phyloP scores from a whole-genome alignment of 768 basidiomycete genomes.

The Auriscalpium orientale region DNA sequence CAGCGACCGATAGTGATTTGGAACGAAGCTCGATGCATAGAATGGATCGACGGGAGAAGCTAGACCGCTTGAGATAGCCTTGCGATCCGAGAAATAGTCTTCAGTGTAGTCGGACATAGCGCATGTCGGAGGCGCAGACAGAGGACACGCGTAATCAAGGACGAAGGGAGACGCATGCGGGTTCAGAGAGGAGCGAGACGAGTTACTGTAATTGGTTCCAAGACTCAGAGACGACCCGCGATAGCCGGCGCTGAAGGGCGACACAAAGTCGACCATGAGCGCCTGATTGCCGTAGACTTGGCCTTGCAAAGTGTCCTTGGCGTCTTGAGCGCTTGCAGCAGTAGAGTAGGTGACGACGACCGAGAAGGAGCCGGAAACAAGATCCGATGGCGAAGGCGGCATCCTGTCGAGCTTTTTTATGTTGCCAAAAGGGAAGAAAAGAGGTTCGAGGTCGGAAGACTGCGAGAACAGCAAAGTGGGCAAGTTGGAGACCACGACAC shows the following conservation, averaged over 20 bases:
- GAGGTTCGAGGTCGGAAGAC: slow-evolving; percentile 58
- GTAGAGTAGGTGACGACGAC: slow-evolving; percentile 60
- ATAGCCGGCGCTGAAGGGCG: slow-evolving; percentile 1
- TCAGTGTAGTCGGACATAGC: neutral
- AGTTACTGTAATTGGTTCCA: slow-evolving; percentile 11
- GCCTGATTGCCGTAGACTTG: slow-evolving; percentile 51
- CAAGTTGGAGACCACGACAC: slow-evolving; percentile 57
- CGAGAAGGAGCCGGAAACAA: slow-evolving; percentile 35
- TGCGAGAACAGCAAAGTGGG: slow-evolving; percentile 62
- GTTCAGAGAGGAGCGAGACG: slow-evolving; percentile 23
- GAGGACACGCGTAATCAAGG: neutral
- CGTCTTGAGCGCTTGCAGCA: slow-evolving; percentile 50
- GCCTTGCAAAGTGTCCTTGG: slow-evolving; percentile 50
- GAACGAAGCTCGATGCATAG: neutral
- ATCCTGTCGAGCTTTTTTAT: slow-evolving; percentile 55
- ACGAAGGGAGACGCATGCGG: slow-evolving; percentile 27
- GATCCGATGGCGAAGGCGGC: slow-evolving; percentile 25
- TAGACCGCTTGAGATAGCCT: neutral
- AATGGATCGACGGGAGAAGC: neutral
- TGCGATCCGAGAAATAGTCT: slow-evolving; percentile 9
- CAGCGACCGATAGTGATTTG: slow-evolving; percentile 4
- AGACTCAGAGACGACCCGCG: neutral
- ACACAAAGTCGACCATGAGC: slow-evolving; percentile 31
- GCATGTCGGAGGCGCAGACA: slow-evolving; percentile 15
- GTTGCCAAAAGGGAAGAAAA: slow-evolving; percentile 64